Conservation (phyloP, 169 alveolate species). For the Sarcocystis neurona region DNA sequence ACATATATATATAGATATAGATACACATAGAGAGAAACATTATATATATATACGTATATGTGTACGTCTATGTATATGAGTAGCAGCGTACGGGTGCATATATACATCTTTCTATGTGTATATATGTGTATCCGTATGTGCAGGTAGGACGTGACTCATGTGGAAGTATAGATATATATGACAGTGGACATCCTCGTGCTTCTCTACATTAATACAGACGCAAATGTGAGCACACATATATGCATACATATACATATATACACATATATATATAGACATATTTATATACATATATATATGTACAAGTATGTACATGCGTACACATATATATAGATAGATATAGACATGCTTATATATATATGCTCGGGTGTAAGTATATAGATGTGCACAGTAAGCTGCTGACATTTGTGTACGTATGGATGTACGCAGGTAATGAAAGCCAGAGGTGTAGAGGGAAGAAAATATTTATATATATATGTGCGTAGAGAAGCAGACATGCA, state of each 20-base stretch:
- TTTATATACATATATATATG: neutral
- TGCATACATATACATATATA: no score
- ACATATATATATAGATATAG: no score
- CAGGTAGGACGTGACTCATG: neutral
- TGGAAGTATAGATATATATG: neutral
- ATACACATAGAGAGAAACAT: no score
- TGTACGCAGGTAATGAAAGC: neutral
- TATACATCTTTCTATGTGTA: neutral
- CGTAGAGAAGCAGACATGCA: neutral
- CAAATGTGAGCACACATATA: neutral
- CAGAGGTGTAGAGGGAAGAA: neutral
- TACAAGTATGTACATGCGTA: neutral
- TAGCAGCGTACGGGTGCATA: no score
- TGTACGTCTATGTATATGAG: no score
- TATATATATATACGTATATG: no score
- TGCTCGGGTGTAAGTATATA: neutral
- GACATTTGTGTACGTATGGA: neutral
- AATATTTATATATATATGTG: neutral
- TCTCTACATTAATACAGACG: neutral
- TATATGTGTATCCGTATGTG: neutral
- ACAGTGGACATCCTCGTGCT: neutral
- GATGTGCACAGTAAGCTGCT: neutral
- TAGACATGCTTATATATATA: neutral
- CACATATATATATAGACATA: no score
- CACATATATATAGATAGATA: no score